Base-by-base conservation (phyloP, 345 rosid genomes). In the Gossypium ekmanianum region DNA sequence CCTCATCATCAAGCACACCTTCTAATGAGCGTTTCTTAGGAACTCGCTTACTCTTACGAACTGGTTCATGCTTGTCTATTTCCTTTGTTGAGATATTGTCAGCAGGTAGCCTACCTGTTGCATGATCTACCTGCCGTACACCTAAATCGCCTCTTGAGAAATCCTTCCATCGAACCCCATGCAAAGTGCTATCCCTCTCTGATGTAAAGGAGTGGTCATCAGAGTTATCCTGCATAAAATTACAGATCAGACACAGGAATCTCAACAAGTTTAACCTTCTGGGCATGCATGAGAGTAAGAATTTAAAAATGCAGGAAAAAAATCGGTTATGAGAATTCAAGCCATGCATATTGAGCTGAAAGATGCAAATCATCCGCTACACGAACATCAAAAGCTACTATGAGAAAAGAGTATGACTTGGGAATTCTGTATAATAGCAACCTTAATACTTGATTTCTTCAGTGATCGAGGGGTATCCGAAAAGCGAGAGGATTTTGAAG, bases 1-100 rank as follows among this genome's bases (percentile, higher is more conserved):
- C 72, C 12, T 71, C 83, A 67, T 85, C 89, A 75, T 75, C 81
- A 69, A 82, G 76, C 63, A 77, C 84, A 72, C 71, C 84, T 64
- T 79, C 86, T 59, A 85, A 56, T 4, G 79, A 73, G 29, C 81
- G 86, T 61, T 75, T 88, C 79, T 84, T 88, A 22, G 82, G 82
- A 64, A 79, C 79, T 48, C 86, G 79, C 85, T 79, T 85, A 75
- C 89, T 85, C 85, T 85, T 85, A 29, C 87, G 85, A 81, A 76
- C 64, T 12, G 87, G 64, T 73, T 81, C 83, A 52, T 72, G 68
- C 79, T 68, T 81, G 29, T 77, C 82, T 57, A 75, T 81, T 68
- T 63, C 83, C 68, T 76, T 85, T 26, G n/a, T 62, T 26, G 77
- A 47, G 55, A 67, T 47, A 47, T 47, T 79, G 76, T 82, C 84